Conservation (phyloP, 129 eudicot species). For the Flaveria ramosissima region DNA sequence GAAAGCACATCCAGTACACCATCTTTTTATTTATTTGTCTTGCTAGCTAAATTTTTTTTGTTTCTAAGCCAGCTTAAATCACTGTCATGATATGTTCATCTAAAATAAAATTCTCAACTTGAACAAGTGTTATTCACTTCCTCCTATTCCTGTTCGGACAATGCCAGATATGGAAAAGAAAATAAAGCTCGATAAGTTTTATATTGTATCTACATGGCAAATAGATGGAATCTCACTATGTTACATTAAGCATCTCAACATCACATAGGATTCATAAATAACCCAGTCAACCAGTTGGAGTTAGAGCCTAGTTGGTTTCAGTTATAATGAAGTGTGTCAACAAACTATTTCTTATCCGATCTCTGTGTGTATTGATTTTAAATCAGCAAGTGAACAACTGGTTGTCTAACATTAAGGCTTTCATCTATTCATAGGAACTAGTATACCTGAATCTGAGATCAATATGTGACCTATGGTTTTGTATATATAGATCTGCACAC, state of each 20-base stretch:
- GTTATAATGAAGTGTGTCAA: background rate
- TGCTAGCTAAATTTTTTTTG: background rate
- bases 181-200: background rate
- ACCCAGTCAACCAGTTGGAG: background rate
- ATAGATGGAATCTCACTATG: constrained; percentile 1
- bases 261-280: background rate
- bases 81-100: background rate
- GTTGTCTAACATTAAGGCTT: constrained; percentile 11
- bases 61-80: constrained; percentile 1
- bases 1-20: background rate
- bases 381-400: constrained; percentile 18
- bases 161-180: constrained; percentile 8
- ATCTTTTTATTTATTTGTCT: constrained; percentile 12
- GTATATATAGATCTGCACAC: constrained; percentile 14
- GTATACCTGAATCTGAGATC: constrained; percentile 14
- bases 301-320: constrained; percentile 1
- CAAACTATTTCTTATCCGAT: constrained; percentile 5
- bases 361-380: constrained; percentile 4
- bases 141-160: background rate
- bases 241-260: background rate
- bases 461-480: constrained; percentile 21
- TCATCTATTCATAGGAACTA: background rate
- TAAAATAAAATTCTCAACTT: background rate
- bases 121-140: constrained; percentile 1
- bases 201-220: constrained; percentile 14